Evolutionary conservation across 1,139 yeast species (phyloP), one percentile per base, ranked within the genome.

Genomic region (Kodamaea suecica): DNA sequence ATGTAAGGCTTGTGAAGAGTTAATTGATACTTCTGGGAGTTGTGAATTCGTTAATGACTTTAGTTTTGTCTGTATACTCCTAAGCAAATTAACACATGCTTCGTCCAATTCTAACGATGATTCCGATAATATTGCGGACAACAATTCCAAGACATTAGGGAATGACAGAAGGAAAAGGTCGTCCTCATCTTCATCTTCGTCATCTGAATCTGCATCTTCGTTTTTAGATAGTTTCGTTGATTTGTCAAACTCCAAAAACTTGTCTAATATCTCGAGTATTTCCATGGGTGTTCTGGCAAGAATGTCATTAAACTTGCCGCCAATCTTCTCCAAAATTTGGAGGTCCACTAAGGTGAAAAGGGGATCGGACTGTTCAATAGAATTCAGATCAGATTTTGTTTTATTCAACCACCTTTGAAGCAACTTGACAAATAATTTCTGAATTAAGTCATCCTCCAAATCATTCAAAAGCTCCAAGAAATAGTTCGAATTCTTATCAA

Each of bases 231-330:
- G 70, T 13, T 64, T 72, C 25, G 26, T 15, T 23, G 29, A 3
- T 61, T 67, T 24, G 6, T 35, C 30, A 20, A 41, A 38, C 19
- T 32, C 49, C 27, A 80, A 52, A 30, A 82, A 62, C 23, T 72
- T 74, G 23, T 72, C 59, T 1, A 84, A 73, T 17, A 85, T 69
- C 12, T 61, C 63, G 17, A 85, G 60, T 41, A 83, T 69, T 36
- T 80, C 85, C 4, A 56, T 54, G 0, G 94, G 84, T 3, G 83
- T 76, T 24, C 73, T 73, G 8, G 86, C 72, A 25, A 90, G 57
- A 30, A 70, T 70, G 7, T 78, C 76, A 41, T 76, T 81, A 46
- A 83, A 82, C 19, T 67, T 67, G 11, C 71, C 72, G n/a, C 80
- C 76, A 29, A 86, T 57, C 13, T 63, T 61, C 48, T 87, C 92